phyloP scores from a whole-genome alignment of 164 flowering plant species.

The Tetrastigma voinierianum region DNA sequence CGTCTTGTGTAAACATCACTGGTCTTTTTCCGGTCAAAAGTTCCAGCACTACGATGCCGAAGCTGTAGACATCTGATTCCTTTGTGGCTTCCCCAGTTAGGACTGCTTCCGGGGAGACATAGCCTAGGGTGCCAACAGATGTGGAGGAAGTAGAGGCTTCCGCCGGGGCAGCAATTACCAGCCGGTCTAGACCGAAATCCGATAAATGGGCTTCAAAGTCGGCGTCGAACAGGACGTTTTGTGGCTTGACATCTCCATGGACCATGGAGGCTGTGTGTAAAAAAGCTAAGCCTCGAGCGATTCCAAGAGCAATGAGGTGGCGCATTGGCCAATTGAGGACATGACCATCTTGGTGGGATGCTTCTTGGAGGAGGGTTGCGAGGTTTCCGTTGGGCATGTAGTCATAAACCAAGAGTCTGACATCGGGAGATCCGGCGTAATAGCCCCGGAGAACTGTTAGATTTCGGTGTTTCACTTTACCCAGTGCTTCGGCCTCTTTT shows the following conservation, averaged over 20 bases:
- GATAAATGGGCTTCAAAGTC: slow-evolving; percentile 94
- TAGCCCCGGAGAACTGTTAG: slow-evolving; percentile 91
- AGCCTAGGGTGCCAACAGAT: slow-evolving; percentile 71
- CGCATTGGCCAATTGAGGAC: slow-evolving; percentile 98
- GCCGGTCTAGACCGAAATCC: slow-evolving; percentile 69
- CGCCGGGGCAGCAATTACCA: slow-evolving; percentile 38
- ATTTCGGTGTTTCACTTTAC: slow-evolving; percentile 77
- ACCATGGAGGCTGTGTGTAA: slow-evolving; percentile 56
- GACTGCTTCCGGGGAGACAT: slow-evolving; percentile 75
- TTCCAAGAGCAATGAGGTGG: slow-evolving; percentile 84
- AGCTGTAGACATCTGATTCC: slow-evolving; percentile 86
- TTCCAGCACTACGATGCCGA: slow-evolving; percentile 85
- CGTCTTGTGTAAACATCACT: slow-evolving; percentile 80
- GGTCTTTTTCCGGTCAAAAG: slow-evolving; percentile 80
- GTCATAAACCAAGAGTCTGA: slow-evolving; percentile 76
- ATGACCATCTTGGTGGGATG: slow-evolving; percentile 92
- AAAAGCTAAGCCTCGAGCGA: slow-evolving; percentile 83
- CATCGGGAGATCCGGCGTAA: slow-evolving; percentile 67
- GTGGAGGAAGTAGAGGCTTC: slow-evolving; percentile 59
- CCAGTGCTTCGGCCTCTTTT: slow-evolving; percentile 76
- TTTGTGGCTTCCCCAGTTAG: slow-evolving; percentile 54
- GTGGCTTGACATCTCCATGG: slow-evolving; percentile 88
- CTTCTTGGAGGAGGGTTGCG: slow-evolving; percentile 85
- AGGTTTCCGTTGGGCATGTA: slow-evolving; percentile 99
- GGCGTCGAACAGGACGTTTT: slow-evolving; percentile 81